Base-by-base conservation (phyloP, 768 basidiomycete species). In the Sistotremastrum suecicum region DNA sequence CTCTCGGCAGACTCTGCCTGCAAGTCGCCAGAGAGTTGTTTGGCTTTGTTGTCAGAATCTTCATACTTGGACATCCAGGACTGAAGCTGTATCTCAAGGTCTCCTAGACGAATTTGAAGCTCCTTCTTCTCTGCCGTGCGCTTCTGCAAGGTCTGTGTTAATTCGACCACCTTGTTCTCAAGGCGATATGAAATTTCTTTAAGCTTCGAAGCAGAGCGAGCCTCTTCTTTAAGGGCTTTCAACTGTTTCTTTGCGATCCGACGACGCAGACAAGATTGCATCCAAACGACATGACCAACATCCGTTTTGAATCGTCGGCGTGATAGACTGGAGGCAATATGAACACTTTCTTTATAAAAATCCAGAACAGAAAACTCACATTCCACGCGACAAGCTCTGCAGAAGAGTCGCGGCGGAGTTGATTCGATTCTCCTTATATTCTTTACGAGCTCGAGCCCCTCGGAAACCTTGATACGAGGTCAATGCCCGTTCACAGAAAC, bases 111-210 rank as follows among this genome's bases (percentile, higher is more conserved):
- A n/a, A 63, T 66, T 52, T 83, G 80, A 39, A 98, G 67, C 45
- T 80, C 81, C 63, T 87, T 92, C 68, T 86, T 90, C 67, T 99
- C 94, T 48, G 77, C 75, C 2, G 82, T 91, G 41, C 94, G 80
- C 57, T 74, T 81, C 63, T 97, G 95, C 8, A 99, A 74, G 10
- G 68, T 78, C 60, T 99, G 95, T 0, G 95, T 98, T 50, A 99
- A 82, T 60, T 98, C 94, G 48, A 99, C 89, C 39, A 99, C 95
- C 66, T 98, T 99, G 72, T 98, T 99, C 68, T 99, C 95, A 46
- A 99, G 72, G 54, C 78, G 80, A 59, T 98, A 98, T 0, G 94
- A 97, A 53, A 94, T 95, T 65, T 95, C 91, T 67, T 95, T 97
- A 78, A 94, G 97, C 60, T 91, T 95, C 53, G 87, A 85, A 31